phyloP scores from a whole-genome alignment of 768 basidiomycete species.

The Calocybe cyanea region DNA sequence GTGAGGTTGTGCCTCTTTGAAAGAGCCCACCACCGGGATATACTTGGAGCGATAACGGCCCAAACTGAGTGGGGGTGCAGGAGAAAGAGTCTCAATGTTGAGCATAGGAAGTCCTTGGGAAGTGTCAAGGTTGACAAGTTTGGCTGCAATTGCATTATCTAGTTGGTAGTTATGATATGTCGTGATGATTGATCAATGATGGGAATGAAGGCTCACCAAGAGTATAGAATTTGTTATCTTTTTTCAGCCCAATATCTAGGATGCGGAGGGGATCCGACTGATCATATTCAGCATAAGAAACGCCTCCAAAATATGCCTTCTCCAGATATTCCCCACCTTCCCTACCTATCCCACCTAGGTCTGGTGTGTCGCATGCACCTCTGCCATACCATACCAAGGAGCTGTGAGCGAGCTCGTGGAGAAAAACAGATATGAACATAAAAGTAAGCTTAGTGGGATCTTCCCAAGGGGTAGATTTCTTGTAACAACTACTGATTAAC shows the following conservation, averaged over 20 bases:
- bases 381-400: not conserved
- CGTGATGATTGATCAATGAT: not conserved
- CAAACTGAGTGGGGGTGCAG: not conserved
- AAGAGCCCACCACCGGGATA: too few species aligned
- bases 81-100: not conserved
- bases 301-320: not conserved
- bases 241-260: not conserved
- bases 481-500: not conserved
- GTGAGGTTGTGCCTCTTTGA: too few species aligned
- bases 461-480: not conserved
- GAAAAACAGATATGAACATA: not conserved
- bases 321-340: not conserved
- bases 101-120: not conserved
- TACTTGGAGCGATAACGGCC: not conserved
- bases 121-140: not conserved
- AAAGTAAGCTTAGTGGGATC: not conserved
- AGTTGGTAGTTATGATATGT: not conserved
- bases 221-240: not conserved
- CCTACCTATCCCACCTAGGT: not conserved
- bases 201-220: not conserved
- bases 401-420: not conserved
- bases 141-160: not conserved
- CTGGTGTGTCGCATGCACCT: not conserved
- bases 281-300: not conserved
- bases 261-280: not conserved